A percentile compares a stretch with the other conserved stretches of the same genome.
These are phyloP conservation scores for Phialocephala subalpina DNA, from an alignment of 2,329 filamentous ascomycete species.

Conservation along the genomic window DNA sequence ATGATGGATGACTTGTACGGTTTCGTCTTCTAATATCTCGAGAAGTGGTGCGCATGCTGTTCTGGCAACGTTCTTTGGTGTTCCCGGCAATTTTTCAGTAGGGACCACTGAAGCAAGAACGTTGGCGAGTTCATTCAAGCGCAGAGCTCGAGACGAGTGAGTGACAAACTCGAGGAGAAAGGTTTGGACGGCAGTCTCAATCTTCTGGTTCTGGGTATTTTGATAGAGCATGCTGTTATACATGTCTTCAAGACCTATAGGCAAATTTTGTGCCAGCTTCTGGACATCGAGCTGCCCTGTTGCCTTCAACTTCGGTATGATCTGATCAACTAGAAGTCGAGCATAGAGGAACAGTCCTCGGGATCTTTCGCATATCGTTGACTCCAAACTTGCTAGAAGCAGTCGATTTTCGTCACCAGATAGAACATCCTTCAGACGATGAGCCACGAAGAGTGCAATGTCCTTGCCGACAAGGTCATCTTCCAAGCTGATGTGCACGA, in stretches of 20 bases:
- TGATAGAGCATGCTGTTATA: conserved; percentile 36
- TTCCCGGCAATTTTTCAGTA: conserved; percentile 15
- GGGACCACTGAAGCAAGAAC: conserved; percentile 19
- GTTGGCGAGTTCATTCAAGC: conserved; percentile 31
- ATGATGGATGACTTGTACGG: conserved; percentile 54
- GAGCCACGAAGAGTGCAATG: conserved; percentile 17
- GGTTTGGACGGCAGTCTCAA: conserved; percentile 26
- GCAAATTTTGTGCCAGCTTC: conserved; percentile 25
- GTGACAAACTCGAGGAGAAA: conserved; percentile 35
- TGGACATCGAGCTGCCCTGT: conserved; percentile 16
- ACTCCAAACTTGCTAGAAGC: conserved; percentile 14
- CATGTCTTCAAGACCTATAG: conserved; percentile 39
- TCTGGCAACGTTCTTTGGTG: conserved; percentile 36
- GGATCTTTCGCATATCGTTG: conserved; percentile 18
- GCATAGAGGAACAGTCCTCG: conserved; percentile 37
- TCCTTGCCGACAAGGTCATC: conserved; percentile 47
- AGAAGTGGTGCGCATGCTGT: conserved; percentile 50
- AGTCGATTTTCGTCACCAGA: conserved; percentile 11
- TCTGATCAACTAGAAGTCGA: conserved; percentile 35
- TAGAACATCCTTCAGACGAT: conserved; percentile 23
- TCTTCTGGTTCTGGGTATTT: conserved; percentile 20
- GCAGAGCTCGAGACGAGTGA: conserved; percentile 35
- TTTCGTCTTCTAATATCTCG: conserved; percentile 54
- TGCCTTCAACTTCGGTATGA: conserved; percentile 25
- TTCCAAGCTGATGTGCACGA: conserved; percentile 44